phyloP scores from a whole-genome alignment of 352 stramenopile species.

The Phytophthora tentaculata region DNA sequence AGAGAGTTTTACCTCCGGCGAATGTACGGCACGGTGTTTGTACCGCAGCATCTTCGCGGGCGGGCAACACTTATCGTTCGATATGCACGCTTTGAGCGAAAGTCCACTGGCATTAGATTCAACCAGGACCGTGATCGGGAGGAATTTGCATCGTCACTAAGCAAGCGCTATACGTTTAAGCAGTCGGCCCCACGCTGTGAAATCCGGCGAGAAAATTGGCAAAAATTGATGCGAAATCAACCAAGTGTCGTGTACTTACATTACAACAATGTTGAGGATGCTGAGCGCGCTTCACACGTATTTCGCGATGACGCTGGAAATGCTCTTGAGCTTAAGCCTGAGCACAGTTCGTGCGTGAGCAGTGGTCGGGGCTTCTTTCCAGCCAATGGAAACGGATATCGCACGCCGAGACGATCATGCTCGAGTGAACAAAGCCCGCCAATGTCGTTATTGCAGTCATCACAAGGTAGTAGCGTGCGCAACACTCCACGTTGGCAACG shows the following conservation, averaged over 20 bases:
- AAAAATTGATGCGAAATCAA: slow-evolving; percentile 40
- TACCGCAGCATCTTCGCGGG: slow-evolving; percentile 44
- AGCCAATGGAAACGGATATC: background rate
- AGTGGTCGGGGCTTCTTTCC: slow-evolving; percentile 30
- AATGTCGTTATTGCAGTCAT: slow-evolving; percentile 15
- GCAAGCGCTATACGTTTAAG: slow-evolving; percentile 57
- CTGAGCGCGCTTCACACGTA: slow-evolving; percentile 36
- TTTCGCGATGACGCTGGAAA: slow-evolving; percentile 49
- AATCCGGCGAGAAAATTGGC: slow-evolving; percentile 61
- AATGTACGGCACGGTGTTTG: slow-evolving; percentile 58
- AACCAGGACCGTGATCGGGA: slow-evolving; percentile 59
- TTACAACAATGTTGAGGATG: slow-evolving; percentile 54
- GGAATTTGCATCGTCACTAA: slow-evolving; percentile 46
- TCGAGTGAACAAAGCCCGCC: slow-evolving; percentile 38
- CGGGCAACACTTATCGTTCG: slow-evolving; percentile 45
- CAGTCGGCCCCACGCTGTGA: slow-evolving; percentile 50
- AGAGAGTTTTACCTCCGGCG: slow-evolving; percentile 52
- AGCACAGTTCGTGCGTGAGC: slow-evolving; percentile 36
- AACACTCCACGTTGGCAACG: slow-evolving; percentile 15
- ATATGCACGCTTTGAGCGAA: slow-evolving; percentile 49
- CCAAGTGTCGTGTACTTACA: slow-evolving; percentile 45
- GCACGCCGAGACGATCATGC: slow-evolving; percentile 23
- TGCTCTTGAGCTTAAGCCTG: slow-evolving; percentile 42
- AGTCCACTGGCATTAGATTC: slow-evolving; percentile 60
- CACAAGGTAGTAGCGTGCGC: slow-evolving; percentile 3